Conservation (phyloP, 208 protist species). For the Trypanosomatidae sp. region DNA sequence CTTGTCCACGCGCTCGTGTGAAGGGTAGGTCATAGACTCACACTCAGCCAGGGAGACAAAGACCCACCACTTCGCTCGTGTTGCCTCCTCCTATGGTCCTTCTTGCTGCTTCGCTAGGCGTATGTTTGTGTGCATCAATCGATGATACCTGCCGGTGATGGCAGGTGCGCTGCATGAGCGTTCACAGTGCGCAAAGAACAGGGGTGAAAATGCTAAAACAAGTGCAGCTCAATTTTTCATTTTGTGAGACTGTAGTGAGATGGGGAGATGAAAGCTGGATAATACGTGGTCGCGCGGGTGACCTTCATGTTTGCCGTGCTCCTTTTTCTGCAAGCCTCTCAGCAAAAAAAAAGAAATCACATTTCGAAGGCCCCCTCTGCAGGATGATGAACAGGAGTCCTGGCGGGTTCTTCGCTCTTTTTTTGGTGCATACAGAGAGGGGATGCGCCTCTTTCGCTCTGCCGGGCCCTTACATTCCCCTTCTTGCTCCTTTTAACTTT, state of each 20-base stretch:
- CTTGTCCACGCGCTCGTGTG: background rate
- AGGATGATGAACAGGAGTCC: too few relatives aligned
- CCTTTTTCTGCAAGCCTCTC: background rate
- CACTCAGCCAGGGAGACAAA: background rate
- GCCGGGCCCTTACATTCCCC: too few relatives aligned
- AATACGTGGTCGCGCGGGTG: too few relatives aligned
- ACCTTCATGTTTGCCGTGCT: too few relatives aligned
- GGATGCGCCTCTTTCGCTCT: too few relatives aligned
- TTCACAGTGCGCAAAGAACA: slow-evolving; percentile 2
- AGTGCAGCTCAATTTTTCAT: slow-evolving; percentile 6
- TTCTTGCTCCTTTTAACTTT: too few relatives aligned
- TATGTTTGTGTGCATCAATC: background rate
- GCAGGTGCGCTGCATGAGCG: background rate
- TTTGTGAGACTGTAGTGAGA: background rate
- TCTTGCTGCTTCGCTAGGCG: background rate
- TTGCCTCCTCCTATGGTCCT: background rate
- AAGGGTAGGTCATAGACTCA: background rate
- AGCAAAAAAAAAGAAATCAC: background rate
- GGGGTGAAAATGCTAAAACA: slow-evolving; percentile 10
- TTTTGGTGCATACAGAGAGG: too few relatives aligned
- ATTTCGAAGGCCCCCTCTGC: background rate
- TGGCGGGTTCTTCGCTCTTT: too few relatives aligned
- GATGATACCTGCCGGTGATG: background rate
- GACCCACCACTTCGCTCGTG: background rate
- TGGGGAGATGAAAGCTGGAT: too few relatives aligned